Evolutionary conservation across 495 filamentous ascomycete species (phyloP).

Genomic region (Jackrogersella multiformis): DNA sequence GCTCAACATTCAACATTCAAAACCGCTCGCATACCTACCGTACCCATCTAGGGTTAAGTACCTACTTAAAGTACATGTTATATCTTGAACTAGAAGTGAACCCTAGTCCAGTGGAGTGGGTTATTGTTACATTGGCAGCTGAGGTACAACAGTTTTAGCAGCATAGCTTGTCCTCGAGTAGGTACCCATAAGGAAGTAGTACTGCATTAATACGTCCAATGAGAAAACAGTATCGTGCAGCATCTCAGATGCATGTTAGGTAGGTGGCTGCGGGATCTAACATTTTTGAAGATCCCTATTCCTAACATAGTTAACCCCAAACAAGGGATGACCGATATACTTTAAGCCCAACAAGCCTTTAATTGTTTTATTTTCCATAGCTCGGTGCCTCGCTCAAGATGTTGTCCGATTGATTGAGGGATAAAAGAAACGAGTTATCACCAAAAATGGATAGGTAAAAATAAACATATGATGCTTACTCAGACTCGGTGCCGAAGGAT

Average conservation of each 20-base stretch:
- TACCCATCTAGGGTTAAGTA: background rate
- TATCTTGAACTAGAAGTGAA: background rate
- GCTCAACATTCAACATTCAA: background rate
- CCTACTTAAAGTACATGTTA: background rate
- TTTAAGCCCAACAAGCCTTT: background rate
- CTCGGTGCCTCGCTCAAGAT: background rate
- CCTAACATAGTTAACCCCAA: background rate
- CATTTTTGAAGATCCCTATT: slow-evolving; percentile 10
- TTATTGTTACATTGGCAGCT: too few relatives aligned
- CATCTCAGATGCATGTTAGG: background rate
- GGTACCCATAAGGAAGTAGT: background rate
- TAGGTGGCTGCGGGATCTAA: slow-evolving; percentile 15
- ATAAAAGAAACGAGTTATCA: background rate
- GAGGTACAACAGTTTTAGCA: background rate
- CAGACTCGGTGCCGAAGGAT: slow-evolving; percentile 5
- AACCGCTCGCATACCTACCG: background rate
- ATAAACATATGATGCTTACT: slow-evolving; percentile 3
- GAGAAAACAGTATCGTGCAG: background rate
- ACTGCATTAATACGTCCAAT: background rate
- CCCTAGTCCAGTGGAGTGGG: too few relatives aligned
- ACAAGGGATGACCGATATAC: slow-evolving; percentile 2
- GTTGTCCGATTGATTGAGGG: background rate
- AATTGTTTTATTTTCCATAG: background rate
- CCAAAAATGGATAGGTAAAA: background rate
- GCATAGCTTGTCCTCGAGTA: background rate